Conservation (phyloP, 2,329 filamentous ascomycete genomes). For the Penicillium sp. region DNA sequence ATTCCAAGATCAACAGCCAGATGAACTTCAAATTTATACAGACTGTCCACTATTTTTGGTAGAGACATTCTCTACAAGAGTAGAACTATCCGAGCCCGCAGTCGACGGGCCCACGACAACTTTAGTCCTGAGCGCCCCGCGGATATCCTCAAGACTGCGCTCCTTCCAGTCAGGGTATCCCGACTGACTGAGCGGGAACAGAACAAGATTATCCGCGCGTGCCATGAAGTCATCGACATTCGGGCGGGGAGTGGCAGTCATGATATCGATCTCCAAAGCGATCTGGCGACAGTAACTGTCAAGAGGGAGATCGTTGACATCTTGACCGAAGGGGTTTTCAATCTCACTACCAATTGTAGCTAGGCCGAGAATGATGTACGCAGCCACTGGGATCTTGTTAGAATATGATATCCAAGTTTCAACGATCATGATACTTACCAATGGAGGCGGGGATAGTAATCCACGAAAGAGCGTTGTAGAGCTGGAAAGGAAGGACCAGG, state of each 20-base stretch:
- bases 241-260: constrained; percentile 61
- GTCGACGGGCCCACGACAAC: constrained; percentile 23
- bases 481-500: constrained; percentile 77
- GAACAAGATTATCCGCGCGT: constrained; percentile 38
- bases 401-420: neutral
- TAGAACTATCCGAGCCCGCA: constrained; percentile 24
- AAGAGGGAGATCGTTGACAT: constrained; percentile 79
- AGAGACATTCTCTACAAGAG: constrained; percentile 17
- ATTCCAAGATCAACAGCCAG: neutral
- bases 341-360: constrained; percentile 76
- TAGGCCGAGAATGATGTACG: constrained; percentile 82
- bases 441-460: constrained; percentile 76
- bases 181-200: constrained; percentile 44
- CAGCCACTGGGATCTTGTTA: constrained; percentile 48
- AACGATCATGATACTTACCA: constrained; percentile 30
- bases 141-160: constrained; percentile 51
- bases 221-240: constrained; percentile 51
- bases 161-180: constrained; percentile 53
- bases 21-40: neutral
- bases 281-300: constrained; percentile 77
- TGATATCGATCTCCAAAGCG: constrained; percentile 71
- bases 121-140: constrained; percentile 42
- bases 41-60: constrained; percentile 11
- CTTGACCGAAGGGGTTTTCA: constrained; percentile 80
- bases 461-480: constrained; percentile 65